These are phyloP conservation scores for Rhizopogon sp. DNA, from an alignment of 768 basidiomycete genomes.

Conservation along the genomic window DNA sequence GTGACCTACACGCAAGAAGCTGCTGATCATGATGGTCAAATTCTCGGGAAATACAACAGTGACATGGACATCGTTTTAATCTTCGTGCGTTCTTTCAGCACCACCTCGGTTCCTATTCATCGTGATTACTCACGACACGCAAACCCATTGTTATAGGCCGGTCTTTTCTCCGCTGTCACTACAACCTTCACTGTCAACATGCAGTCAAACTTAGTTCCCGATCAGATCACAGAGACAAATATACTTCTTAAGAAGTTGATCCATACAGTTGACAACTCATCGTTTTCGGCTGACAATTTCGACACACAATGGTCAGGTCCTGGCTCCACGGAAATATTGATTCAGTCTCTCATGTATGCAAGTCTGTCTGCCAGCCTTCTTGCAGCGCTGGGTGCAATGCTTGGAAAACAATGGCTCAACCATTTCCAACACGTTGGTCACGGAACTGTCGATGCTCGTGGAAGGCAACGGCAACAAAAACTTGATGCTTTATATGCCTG, in stretches of 20 bases:
- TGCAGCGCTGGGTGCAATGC: conserved; percentile 17
- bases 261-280: conserved; percentile 6
- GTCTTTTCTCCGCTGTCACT: conserved; percentile 36
- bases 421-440: conserved; percentile 7
- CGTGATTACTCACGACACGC: too few species aligned
- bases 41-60: conserved; percentile 13
- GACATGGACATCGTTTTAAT: conserved; percentile 17
- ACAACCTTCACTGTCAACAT: conserved; percentile 35
- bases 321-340: conserved; percentile 6
- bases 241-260: conserved; percentile 20
- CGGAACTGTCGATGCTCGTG: conserved; percentile 9
- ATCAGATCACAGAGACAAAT: conserved; percentile 23
- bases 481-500: conserved; percentile 12
- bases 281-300: conserved; percentile 3
- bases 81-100: conserved; percentile 9
- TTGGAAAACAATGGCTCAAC: conserved; percentile 13
- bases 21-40: conserved; percentile 12
- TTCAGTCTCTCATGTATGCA: conserved; percentile 15
- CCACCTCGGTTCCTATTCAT: not conserved
- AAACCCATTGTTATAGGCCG: conserved; percentile 22
- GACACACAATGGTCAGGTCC: conserved; percentile 13
- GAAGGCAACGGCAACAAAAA: conserved; percentile 13
- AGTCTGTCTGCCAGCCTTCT: conserved; percentile 16
- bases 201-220: conserved; percentile 26
- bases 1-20: conserved; percentile 9